A percentile compares a stretch with the other conserved stretches of the same genome.
Conservation (phyloP, 345 rosid genomes). For the Isatis tinctoria region DNA sequence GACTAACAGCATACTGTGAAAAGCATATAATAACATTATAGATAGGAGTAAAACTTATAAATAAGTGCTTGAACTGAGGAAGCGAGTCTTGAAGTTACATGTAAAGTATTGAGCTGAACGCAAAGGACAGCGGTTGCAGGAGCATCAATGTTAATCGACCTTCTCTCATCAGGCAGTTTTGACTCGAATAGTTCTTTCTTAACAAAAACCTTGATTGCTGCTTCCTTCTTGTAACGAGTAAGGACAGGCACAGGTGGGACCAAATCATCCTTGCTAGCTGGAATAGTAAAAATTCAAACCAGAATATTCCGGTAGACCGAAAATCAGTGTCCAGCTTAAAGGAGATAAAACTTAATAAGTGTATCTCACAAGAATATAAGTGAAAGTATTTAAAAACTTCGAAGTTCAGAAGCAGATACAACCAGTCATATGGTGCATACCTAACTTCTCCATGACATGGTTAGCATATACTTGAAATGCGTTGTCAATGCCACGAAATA, state of each 20-base stretch:
- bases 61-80: conserved; percentile 16
- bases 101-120: conserved; percentile 86
- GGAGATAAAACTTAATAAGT: background rate
- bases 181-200: conserved; percentile 93
- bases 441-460: conserved; percentile 73
- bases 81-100: conserved; percentile 51
- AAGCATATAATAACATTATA: conserved; percentile 20
- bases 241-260: conserved; percentile 94
- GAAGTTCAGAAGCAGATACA: conserved; percentile 8
- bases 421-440: conserved; percentile 37
- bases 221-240: conserved; percentile 83
- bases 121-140: conserved; percentile 68
- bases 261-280: conserved; percentile 89
- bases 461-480: conserved; percentile 90
- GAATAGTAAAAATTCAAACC: conserved; percentile 31
- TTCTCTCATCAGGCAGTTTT: conserved; percentile 65
- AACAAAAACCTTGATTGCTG: conserved; percentile 87
- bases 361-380: background rate
- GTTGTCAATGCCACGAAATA: conserved; percentile 85
- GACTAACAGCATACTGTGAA: conserved; percentile 89
- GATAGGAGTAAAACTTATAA: background rate
- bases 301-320: background rate
- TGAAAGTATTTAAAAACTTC: background rate
- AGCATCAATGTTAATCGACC: conserved; percentile 55
- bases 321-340: conserved; percentile 2